Percentiles rank a stretch among this genome's conserved stretches.
Evolutionary conservation across 176 grass and related monocot species (phyloP).

Genomic region (Eleusine indica): DNA sequence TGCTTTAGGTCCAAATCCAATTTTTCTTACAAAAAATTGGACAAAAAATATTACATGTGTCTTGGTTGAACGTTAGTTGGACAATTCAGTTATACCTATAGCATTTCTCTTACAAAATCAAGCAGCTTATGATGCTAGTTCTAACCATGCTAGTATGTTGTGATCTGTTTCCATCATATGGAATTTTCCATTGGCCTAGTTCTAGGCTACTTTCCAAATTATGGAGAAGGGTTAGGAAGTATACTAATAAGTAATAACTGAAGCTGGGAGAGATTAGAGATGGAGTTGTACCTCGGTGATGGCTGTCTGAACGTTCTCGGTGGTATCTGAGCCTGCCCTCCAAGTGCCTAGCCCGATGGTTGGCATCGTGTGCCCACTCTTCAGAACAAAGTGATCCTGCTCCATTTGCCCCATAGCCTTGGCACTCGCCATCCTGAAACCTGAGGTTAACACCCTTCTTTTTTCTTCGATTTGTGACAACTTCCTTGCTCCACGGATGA

Average conservation of each 20-base stretch:
- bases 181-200: neutral
- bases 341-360: constrained; percentile 67
- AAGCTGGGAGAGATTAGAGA: neutral
- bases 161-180: too few species aligned
- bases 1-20: too few species aligned
- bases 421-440: constrained; percentile 52
- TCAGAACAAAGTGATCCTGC: constrained; percentile 47
- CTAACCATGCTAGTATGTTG: neutral
- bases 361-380: constrained; percentile 68
- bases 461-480: neutral
- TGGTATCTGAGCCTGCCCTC: constrained; percentile 53
- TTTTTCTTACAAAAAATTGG: too few species aligned
- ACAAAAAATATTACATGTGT: too few species aligned
- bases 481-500: neutral
- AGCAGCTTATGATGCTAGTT: neutral
- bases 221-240: neutral
- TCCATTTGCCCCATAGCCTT: constrained; percentile 44
- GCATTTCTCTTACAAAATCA: neutral
- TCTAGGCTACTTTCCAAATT: neutral
- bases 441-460: neutral
- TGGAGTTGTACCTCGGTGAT: constrained; percentile 55
- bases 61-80: too few species aligned
- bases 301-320: constrained; percentile 49
- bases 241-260: neutral
- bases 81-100: too few species aligned